Base-by-base conservation (phyloP, 441 rosid genomes). In the Pelargonium citronellum region DNA sequence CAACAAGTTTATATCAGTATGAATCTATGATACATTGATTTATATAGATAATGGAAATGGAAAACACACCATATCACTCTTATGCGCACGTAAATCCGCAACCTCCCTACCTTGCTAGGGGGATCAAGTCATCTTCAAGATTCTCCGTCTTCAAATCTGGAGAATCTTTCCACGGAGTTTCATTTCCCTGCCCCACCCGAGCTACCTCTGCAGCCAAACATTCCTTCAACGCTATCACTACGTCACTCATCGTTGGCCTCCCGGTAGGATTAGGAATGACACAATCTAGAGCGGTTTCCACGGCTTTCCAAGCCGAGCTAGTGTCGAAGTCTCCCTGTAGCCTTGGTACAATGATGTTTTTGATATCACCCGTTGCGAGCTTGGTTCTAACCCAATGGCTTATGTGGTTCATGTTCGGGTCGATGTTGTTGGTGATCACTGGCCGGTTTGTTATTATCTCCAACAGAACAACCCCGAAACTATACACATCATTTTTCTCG, bases 401-500 rank as follows among this genome's bases (percentile, higher is more conserved):
- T 4, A 68, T 68, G 43, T 68, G 71, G 27, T 30, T 30, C 37
- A 51, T 10, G 7, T 24, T 24, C 8, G 8, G 7, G 17, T 15
- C 64, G 0, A 13, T 7, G 7, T 1, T n/a, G 17, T 44, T 68
- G 7, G 12, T 55, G 5, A 68, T 30, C 16, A 60, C 64, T 15
- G 64, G 63, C 1, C 53, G 63, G 5, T 64, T 30, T 15, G 71
- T 53, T 57, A 68, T 53, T 37, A 68, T 27, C 22, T 68, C 71
- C 7, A 68, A 12, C 1, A 68, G 53, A 37, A 68, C 39, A 49
- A 68, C 27, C 46, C 71, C 71, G 2, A 68, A 68, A 46, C 71
- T 68, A 13, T 17, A 68, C 43, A 68, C 71, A 37, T 68, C 71
- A 19, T 64, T 68, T 19, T 68, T 68, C 39, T 24, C 27, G 7